Conservation (phyloP, 768 basidiomycete species). For the Pleurotus salmoneostramineus region DNA sequence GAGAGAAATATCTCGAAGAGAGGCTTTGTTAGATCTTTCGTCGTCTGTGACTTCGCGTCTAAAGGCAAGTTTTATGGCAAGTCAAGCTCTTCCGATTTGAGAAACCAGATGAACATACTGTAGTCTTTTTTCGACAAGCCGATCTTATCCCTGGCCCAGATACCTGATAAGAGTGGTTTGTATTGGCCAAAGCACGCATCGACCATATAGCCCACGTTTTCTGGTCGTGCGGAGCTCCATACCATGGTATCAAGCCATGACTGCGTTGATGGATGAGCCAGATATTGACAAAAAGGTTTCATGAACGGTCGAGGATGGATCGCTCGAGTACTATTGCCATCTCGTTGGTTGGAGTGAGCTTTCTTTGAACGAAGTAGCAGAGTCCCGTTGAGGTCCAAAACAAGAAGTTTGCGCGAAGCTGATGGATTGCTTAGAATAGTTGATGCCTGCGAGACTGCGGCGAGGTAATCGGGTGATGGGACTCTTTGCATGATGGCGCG, state of each 20-base stretch:
- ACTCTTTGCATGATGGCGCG: background rate
- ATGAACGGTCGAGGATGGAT: conserved; percentile 67
- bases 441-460: background rate
- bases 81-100: background rate
- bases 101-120: conserved; percentile 39
- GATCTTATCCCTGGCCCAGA: conserved; percentile 80
- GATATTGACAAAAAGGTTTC: conserved; percentile 51
- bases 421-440: conserved; percentile 10
- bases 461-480: background rate
- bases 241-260: conserved; percentile 81
- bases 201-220: conserved; percentile 75
- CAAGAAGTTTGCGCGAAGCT: conserved; percentile 54
- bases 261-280: conserved; percentile 56
- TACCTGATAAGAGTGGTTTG: conserved; percentile 42
- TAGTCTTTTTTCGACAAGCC: conserved; percentile 61
- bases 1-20: conserved; percentile 40
- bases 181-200: conserved; percentile 48
- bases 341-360: conserved; percentile 21
- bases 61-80: background rate
- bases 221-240: conserved; percentile 85
- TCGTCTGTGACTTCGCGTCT: conserved; percentile 49
- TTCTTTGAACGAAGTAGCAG: conserved; percentile 52
- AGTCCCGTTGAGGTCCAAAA: conserved; percentile 76
- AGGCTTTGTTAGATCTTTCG: conserved; percentile 69
- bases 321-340: background rate